Evolutionary conservation across 148 eudicot genomes (phyloP).

Genomic region (Rhododendron kiyosumense): DNA sequence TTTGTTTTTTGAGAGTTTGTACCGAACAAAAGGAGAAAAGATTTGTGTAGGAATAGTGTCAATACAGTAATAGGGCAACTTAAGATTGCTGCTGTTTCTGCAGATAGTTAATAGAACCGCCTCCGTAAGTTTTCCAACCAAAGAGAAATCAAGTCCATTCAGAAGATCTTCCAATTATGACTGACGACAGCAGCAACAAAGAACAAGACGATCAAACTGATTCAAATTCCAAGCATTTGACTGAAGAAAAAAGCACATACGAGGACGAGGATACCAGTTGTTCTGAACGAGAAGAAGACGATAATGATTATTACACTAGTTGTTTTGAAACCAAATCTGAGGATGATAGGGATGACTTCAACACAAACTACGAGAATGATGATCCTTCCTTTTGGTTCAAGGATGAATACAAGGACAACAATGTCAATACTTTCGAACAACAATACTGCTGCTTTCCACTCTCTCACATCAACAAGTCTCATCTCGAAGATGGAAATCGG

Average conservation of each 20-base stretch:
- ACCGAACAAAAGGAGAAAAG: too few species aligned
- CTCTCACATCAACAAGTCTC: slow-evolving; percentile 3
- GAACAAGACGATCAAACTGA: not conserved
- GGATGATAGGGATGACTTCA: not conserved
- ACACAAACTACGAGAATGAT: not conserved
- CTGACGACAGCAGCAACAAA: not conserved
- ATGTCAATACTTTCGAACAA: not conserved
- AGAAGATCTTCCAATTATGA: not conserved
- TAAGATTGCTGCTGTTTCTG: not conserved
- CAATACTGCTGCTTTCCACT: not conserved
- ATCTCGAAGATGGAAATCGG: slow-evolving; percentile 9
- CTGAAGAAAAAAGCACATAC: not conserved
- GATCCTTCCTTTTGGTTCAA: not conserved
- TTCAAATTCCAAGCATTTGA: not conserved
- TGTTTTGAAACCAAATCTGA: not conserved
- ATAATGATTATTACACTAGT: not conserved
- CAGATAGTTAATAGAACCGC: not conserved
- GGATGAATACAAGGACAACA: not conserved
- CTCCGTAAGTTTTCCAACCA: not conserved
- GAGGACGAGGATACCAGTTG: not conserved
- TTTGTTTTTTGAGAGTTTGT: too few species aligned
- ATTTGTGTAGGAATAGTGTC: too few species aligned
- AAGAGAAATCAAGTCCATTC: not conserved
- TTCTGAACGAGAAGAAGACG: not conserved
- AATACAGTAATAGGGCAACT: too few species aligned